Percentiles rank a stretch among this genome's conserved stretches.
These are phyloP conservation scores for Fusarium udum DNA, from an alignment of 2,329 filamentous ascomycete species.

Conservation along the genomic window DNA sequence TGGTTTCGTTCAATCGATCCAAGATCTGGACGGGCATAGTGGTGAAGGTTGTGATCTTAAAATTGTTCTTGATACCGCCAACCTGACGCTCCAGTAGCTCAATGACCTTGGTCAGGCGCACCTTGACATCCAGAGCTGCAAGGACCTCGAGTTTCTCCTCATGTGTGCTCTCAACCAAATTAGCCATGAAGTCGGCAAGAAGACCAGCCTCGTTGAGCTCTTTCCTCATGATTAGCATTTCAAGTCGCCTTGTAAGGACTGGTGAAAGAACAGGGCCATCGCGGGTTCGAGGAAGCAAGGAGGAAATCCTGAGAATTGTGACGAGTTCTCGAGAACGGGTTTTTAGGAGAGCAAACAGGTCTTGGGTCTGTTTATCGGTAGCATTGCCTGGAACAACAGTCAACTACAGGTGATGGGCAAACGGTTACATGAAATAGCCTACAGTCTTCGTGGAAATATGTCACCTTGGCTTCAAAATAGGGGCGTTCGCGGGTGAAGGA, in stretches of 20 bases:
- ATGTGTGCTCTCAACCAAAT: slow-evolving; percentile 85
- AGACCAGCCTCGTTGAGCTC: slow-evolving; percentile 82
- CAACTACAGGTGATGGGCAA: slow-evolving; percentile 3
- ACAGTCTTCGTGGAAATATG: slow-evolving; percentile 76
- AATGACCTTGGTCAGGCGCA: slow-evolving; percentile 82
- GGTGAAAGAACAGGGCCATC: slow-evolving; percentile 76
- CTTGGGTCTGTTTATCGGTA: slow-evolving; percentile 69
- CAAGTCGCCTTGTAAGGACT: slow-evolving; percentile 84
- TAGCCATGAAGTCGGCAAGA: slow-evolving; percentile 96
- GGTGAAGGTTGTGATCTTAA: slow-evolving; percentile 83
- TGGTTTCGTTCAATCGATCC: slow-evolving; percentile 57
- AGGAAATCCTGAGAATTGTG: slow-evolving; percentile 82
- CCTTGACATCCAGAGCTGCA: slow-evolving; percentile 80
- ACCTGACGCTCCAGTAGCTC: slow-evolving; percentile 87
- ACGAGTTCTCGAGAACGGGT: slow-evolving; percentile 86
- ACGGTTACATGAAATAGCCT: slow-evolving; percentile 41
- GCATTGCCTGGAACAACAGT: slow-evolving; percentile 41
- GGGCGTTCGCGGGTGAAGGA: slow-evolving; percentile 74
- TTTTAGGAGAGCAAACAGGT: slow-evolving; percentile 83
- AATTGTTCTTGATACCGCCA: slow-evolving; percentile 83
- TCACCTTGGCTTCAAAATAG: slow-evolving; percentile 85
- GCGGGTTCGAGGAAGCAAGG: slow-evolving; percentile 78
- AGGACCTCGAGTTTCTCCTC: slow-evolving; percentile 92
- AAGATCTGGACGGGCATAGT: slow-evolving; percentile 71
- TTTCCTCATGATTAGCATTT: slow-evolving; percentile 86